Conservation (phyloP, 805 yeast species). For the Naumovozyma dairenensis region DNA sequence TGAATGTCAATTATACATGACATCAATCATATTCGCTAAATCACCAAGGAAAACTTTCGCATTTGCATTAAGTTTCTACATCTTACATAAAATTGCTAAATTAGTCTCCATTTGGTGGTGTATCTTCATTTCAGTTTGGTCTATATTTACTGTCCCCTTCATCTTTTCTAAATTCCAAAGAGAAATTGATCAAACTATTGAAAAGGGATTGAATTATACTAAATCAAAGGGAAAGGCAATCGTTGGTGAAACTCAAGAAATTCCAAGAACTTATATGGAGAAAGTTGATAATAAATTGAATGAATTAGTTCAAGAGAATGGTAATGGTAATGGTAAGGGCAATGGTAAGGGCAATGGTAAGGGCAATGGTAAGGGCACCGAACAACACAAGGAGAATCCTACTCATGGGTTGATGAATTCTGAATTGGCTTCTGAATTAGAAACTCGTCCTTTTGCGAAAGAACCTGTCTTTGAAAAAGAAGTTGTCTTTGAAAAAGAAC, state of each 20-base stretch:
- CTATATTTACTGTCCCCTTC: conserved; percentile 61
- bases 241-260: conserved; percentile 27
- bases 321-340: background rate
- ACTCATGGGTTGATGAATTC: background rate
- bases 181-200: conserved; percentile 57
- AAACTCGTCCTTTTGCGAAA: background rate
- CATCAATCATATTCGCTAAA: conserved; percentile 38
- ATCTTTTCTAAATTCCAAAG: conserved; percentile 59
- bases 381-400: too few species aligned
- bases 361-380: conserved; percentile 3
- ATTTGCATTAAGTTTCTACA: conserved; percentile 51
- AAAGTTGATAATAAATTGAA: conserved; percentile 55
- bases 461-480: background rate
- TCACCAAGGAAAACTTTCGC: conserved; percentile 58
- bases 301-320: conserved; percentile 32
- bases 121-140: conserved; percentile 41
- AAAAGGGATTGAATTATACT: conserved; percentile 8
- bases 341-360: conserved; percentile 7
- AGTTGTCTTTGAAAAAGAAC: background rate
- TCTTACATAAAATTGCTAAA: conserved; percentile 56
- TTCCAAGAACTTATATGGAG: conserved; percentile 48
- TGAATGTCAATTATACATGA: background rate
- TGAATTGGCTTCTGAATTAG: background rate
- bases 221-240: conserved; percentile 7
- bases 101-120: conserved; percentile 60